Base-by-base conservation (phyloP, 1,139 yeast genomes). In the Nadsonia commutata region DNA sequence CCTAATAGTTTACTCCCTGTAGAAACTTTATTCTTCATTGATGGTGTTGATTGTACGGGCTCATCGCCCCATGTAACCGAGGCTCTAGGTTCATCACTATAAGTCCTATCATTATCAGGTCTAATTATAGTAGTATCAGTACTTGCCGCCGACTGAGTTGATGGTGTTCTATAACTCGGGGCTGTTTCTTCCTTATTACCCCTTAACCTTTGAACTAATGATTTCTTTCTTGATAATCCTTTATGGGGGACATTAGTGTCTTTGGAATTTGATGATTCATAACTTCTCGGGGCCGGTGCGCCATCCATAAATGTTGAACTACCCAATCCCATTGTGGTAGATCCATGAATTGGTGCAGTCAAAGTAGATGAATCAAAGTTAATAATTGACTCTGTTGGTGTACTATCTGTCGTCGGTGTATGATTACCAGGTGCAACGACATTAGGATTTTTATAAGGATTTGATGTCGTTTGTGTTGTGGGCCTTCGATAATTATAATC, bases 301-400 rank as follows among this genome's bases (percentile, higher is more conserved):
- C 98, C 98, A 60, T 90, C 97, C 51, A 90, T 62, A 59, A 90
- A 90, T 0, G 98, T 90, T 2, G 95, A 53, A 2, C 93, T 75
- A 2, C 98, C 98, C 42, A 90, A 70, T 1, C 98, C 98, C 45
- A 80, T 72, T 0, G 96, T 82, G 2, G 80, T 70, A 40, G 75
- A 74, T 17, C 97, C 98, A 59, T 88, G 95, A 17, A 88, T 74
- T 21, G 83, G 84, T 39, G 70, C 71, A 9, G 84, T 74, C 57
- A 78, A 80, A 37, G 65, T 65, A 44, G 74, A 73, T 2, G 94
- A 72, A 59, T 88, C 94, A 53, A 86, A 79, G 31, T 53, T 47
- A 16, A 46, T 43, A 44, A 46, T 44, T 22, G 33, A 20, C 9
- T 23, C 37, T 13, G 18, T 19, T 3, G 33, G n/a, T 11, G 31